Evolutionary conservation across 805 yeast genomes (phyloP), one percentile per base, ranked within the genome.

Genomic region (Cyberlindnera japonica): DNA sequence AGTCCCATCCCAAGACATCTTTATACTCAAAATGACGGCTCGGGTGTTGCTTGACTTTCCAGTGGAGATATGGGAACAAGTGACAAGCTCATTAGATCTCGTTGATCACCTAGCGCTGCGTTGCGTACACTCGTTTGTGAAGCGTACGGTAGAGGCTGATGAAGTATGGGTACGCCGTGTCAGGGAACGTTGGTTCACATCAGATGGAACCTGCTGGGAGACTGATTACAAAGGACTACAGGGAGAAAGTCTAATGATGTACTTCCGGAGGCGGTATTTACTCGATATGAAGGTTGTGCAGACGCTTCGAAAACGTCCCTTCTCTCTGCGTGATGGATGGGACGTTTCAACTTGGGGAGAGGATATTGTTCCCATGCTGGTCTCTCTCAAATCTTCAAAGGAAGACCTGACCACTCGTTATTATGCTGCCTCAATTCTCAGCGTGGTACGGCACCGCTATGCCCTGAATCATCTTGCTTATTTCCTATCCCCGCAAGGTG

Each of bases 11-110:
- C n/a, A n/a, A n/a, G n/a, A n/a, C n/a, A n/a, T n/a, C n/a, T n/a
- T n/a, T n/a, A n/a, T n/a, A n/a, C n/a, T n/a, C n/a, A n/a, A n/a
- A n/a, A n/a, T n/a, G n/a, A n/a, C n/a, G n/a, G n/a, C n/a, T n/a
- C 28, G n/a, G 11, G 12, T 12, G 12, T 27, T 35, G 30, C 37
- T 35, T 14, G 50, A 44, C 29, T 45, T 47, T 26, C 50, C 52
- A 31, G 35, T 43, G 22, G 54, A 53, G 29, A 43, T 53, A 6
- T 53, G 57, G 57, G 19, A 22, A 15, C 17, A 20, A 12, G 35
- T 50, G 3, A 33, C 44, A 6, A 24, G 17, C 1, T n/a, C 25
- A 2, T 28, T 51, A 13, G 20, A 25, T 3, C 27, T 39, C 2
- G 11, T 18, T 4, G 58, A 54, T 31, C 24, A 52, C 5, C 45